A percentile compares a stretch with the other conserved stretches of the same genome.
Conservation (phyloP, 345 rosid species). For the Laguncularia racemosa region DNA sequence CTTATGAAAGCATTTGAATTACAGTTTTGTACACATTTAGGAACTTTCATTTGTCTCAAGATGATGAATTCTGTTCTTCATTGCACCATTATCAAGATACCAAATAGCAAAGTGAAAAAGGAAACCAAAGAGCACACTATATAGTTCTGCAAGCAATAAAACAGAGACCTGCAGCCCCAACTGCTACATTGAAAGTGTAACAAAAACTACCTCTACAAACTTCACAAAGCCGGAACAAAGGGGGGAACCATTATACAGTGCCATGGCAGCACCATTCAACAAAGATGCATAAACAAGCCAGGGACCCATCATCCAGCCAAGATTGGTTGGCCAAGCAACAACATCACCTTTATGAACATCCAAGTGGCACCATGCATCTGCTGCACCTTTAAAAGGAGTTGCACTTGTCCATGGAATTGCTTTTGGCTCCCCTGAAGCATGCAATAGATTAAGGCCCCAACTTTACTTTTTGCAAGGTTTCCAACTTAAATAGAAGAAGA, state of each 20-base stretch:
- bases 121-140: too few relatives aligned
- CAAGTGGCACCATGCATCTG: slow-evolving; percentile 99
- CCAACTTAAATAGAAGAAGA: too few relatives aligned
- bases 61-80: too few relatives aligned
- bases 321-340: slow-evolving; percentile 98
- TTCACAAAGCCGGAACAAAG: slow-evolving; percentile 79
- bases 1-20: too few relatives aligned
- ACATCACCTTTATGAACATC: slow-evolving; percentile 65
- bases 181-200: too few relatives aligned
- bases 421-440: slow-evolving; percentile 83
- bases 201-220: slow-evolving; percentile 69
- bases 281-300: slow-evolving; percentile 95
- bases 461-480: too few relatives aligned
- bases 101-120: too few relatives aligned
- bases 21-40: too few relatives aligned
- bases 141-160: too few relatives aligned
- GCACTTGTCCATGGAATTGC: slow-evolving; percentile 90
- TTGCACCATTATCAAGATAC: too few relatives aligned
- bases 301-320: slow-evolving; percentile 99
- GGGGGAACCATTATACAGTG: slow-evolving; percentile 90
- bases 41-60: too few relatives aligned
- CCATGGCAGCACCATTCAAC: slow-evolving; percentile 85
- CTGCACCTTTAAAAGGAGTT: slow-evolving; percentile 83
- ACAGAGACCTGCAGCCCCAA: too few relatives aligned
- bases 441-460: slow-evolving; percentile 8